These are phyloP conservation scores for Pythium rishiriense DNA, from an alignment of 352 stramenopile genomes.

Conservation along the genomic window DNA sequence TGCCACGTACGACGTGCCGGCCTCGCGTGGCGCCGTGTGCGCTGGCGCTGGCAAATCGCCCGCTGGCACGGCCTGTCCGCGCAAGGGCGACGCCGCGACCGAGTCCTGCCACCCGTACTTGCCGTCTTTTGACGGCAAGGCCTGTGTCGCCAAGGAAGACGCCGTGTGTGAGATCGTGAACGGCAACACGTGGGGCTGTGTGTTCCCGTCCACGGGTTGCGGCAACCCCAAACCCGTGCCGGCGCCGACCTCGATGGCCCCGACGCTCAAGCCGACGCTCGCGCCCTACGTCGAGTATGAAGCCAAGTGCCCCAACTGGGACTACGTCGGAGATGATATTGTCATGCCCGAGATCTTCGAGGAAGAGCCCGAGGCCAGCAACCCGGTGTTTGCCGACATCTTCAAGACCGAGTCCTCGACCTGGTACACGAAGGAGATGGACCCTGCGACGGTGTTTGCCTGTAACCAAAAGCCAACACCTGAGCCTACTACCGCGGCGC, in stretches of 20 bases:
- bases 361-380: background rate
- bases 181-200: constrained; percentile 24
- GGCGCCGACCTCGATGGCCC: background rate
- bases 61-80: constrained; percentile 42
- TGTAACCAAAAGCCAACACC: constrained; percentile 10
- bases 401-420: constrained; percentile 3
- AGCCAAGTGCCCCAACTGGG: constrained; percentile 13
- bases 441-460: background rate
- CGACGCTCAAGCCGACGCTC: constrained; percentile 12
- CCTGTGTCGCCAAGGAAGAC: constrained; percentile 30
- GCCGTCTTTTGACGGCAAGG: constrained; percentile 36
- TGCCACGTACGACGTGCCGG: constrained; percentile 52
- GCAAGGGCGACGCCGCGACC: constrained; percentile 40
- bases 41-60: constrained; percentile 40
- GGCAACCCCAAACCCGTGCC: constrained; percentile 1
- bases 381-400: constrained; percentile 4
- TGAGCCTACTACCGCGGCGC: background rate
- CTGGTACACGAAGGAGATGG: constrained; percentile 14
- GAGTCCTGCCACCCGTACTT: constrained; percentile 44
- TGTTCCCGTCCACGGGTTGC: constrained; percentile 17
- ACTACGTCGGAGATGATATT: background rate
- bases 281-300: background rate
- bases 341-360: background rate
- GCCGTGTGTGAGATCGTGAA: constrained; percentile 44
- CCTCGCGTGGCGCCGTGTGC: constrained; percentile 47